Base-by-base conservation (phyloP, 2,329 filamentous ascomycete genomes). In the Curvularia lunata region DNA sequence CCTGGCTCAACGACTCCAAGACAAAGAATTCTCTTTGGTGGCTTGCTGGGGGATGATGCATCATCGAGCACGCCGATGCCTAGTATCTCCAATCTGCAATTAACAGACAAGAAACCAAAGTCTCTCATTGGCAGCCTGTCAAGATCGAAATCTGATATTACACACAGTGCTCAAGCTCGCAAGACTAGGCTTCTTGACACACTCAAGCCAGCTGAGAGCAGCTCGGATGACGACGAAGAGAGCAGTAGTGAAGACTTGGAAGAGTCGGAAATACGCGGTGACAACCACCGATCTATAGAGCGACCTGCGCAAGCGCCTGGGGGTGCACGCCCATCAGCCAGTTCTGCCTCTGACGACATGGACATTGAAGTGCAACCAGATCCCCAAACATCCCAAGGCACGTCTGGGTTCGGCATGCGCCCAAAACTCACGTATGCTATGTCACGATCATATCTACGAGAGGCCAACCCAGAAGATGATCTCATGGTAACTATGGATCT, bases 371-470 rank as follows among this genome's bases (percentile, higher is more conserved):
- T 38, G 1, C 59, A 66, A 34, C 27, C 54, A 3, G 66, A 70
- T 25, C 73, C 70, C 12, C 73, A 76, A 48, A 57, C 68, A 10
- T 75, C 70, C 9, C 69, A 73, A 52, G 54, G 47, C 12, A 48
- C 63, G 9, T 48, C 65, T 30, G 62, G 61, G 21, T 38, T 62
- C 57, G 54, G 65, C 18, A 59, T 54, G 38, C 62, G 79, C 2
- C 75, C 80, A 4, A 83, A 77, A 63, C 75, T 85, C 42, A 89
- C 86, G 2, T 89, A 89, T 71, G 83, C 84, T 13, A 81, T 81
- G 37, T 80, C 84, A 62, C 80, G 86, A 45, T 86, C 86, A 1
- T 86, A 87, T 59, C 74, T 88, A n/a, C 80, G 83, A 62, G 85
- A 87, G 60, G 70, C 78, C 43, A 79, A 75, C 27, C 66, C 79